Conservation (phyloP, 768 basidiomycete species). For the Psilocybe sp. region DNA sequence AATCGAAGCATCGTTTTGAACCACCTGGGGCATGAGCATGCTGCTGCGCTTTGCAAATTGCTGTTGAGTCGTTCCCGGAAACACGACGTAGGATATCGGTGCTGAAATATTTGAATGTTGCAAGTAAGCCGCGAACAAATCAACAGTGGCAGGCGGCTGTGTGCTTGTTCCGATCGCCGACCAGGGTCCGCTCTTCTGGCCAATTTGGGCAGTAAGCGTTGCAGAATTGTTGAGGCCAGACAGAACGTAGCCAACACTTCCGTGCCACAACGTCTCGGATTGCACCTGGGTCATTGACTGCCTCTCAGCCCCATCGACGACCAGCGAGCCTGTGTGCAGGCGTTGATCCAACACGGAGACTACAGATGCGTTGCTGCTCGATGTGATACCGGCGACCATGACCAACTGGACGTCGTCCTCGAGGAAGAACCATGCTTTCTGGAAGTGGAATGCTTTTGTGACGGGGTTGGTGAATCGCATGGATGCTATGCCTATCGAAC, state of each 20-base stretch:
- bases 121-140: constrained; percentile 66
- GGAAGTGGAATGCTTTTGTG: constrained; percentile 52
- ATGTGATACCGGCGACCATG: constrained; percentile 51
- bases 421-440: constrained; percentile 76
- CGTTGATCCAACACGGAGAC: constrained; percentile 70
- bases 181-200: constrained; percentile 58
- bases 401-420: constrained; percentile 61
- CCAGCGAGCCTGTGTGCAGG: constrained; percentile 38
- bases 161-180: constrained; percentile 59
- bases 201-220: constrained; percentile 36
- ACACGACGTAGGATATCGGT: constrained; percentile 51
- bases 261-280: constrained; percentile 57
- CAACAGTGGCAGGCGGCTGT: constrained; percentile 52
- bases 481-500: constrained; percentile 50
- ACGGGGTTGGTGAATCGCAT: constrained; percentile 69
- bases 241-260: constrained; percentile 60
- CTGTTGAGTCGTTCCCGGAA: constrained; percentile 43
- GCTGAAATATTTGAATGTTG: constrained; percentile 32
- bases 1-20: constrained; percentile 45
- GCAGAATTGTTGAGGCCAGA: constrained; percentile 28
- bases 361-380: constrained; percentile 43
- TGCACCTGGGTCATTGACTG: constrained; percentile 9
- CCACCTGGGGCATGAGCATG: constrained; percentile 26
- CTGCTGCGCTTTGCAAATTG: constrained; percentile 38
- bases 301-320: constrained; percentile 34